Base-by-base conservation (phyloP, 371 early-diverging fungal genomes). In the Apophysomyces variabilis region DNA sequence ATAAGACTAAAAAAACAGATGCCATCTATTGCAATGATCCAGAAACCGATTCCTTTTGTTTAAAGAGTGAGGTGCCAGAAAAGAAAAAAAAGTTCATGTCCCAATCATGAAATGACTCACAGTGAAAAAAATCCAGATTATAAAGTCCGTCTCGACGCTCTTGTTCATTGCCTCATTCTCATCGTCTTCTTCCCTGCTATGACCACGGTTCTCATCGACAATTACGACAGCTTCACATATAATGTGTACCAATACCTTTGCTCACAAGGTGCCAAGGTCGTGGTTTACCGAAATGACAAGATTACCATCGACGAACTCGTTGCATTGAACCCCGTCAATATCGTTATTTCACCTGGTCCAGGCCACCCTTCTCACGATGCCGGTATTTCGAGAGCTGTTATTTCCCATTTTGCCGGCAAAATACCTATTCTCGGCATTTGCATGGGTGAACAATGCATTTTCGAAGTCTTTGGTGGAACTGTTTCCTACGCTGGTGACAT, bases 221-320 rank as follows among this genome's bases (percentile, higher is more conserved):
- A 97, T 77, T 98, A 96, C 88, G 99, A 98, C 85, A 92, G 92
- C 72, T 99, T 99, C 70, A 96, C 97, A 39, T 99, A 95, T 90
- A 99, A 99, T 78, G 89, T 99, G 47, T 97, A 96, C 78, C 96
- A 97, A 80, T 95, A 92, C 67, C 86, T 99, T 13, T 89, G 89
- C 63, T 86, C 89, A 60, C 89, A 95, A 16, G 98, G 98, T 5
- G 99, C 96, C 5, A 76, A 95, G 43, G 97, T 99, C 18, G 80
- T 83, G 13, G 99, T 99, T 41, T 90, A 84, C 71, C 89, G 99
- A 37, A 97, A 99, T 75, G 97, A 97, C 79, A 88, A 95, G 73
- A 90, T 95, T 66, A 92, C 96, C 2, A 69, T 97, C 39, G 90
- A 89, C 26, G 89, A 95, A 67, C 84, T 94, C 60, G 82, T 86